Evolutionary conservation across 2,329 filamentous ascomycete species (phyloP).

Genomic region (Cercospora beticola): DNA sequence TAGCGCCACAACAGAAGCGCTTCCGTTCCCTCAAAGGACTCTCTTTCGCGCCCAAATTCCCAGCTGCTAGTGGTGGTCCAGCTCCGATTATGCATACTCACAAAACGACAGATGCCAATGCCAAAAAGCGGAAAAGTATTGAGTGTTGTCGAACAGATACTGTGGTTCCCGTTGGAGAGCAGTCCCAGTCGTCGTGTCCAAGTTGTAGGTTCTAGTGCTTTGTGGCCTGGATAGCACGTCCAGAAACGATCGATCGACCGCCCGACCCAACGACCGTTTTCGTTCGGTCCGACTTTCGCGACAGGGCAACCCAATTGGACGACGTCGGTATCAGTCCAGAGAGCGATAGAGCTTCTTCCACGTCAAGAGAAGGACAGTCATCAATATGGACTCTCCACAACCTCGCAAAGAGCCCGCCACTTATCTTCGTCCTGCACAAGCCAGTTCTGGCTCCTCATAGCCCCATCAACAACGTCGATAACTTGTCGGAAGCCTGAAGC

Average conservation of each 20-base stretch:
- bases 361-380: background rate
- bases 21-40: background rate
- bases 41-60: background rate
- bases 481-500: constrained; percentile 85
- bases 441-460: constrained; percentile 64
- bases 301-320: background rate
- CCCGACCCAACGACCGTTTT: background rate
- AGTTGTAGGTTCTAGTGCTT: background rate
- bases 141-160: background rate
- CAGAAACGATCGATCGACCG: background rate
- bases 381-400: constrained; percentile 34
- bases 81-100: background rate
- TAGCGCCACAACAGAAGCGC: background rate
- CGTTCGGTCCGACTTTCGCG: background rate
- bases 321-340: background rate
- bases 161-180: background rate
- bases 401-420: constrained; percentile 46
- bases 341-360: background rate
- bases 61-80: background rate
- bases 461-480: constrained; percentile 69
- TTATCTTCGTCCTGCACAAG: constrained; percentile 61
- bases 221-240: background rate
- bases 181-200: background rate
- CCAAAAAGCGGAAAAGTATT: background rate
- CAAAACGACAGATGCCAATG: background rate